Evolutionary conservation across 2,329 filamentous ascomycete species (phyloP), one percentile per base, ranked within the genome.

Genomic region (Cryoendolithus antarcticus): DNA sequence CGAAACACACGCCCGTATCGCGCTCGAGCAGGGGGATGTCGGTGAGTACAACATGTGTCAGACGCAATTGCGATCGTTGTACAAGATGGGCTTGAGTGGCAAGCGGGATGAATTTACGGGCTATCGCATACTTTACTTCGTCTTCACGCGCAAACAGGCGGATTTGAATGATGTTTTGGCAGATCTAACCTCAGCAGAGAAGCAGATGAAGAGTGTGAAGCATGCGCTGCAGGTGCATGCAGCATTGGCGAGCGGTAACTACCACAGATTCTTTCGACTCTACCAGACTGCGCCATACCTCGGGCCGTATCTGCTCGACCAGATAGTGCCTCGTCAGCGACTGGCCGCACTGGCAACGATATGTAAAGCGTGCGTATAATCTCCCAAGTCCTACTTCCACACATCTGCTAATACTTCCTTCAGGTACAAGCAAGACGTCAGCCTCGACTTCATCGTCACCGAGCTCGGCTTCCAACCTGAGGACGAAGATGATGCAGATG

Each of bases 31-130:
- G 74, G 86, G 84, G 66, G 91, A 98, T 71, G 77, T 96, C 70
- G 89, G 91, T 98, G 91, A 98, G 91, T 98, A 98, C 91, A 98
- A 98, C 71, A 91, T 98, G 74, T 98, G 91, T 66, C 91, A 98
- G 71, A 96, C 91, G 56, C 91, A 98, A 69, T 72, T 98, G 60
- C 85, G 86, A 63, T 86, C 82, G 49, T 70, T 98, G 56, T 96
- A 98, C 66, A 76, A 77, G 62, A 76, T 85, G 67, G 82, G 84
- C 51, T 69, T 94, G 60, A 85, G 85, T 58, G 91, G 89, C 55
- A 86, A 88, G 63, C 78, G 84, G 58, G 80, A 84, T 67, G 91
- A 98, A 65, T 98, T 98, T 68, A 91, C 91, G 75, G 91, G 89
- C 49, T 98, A 98, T 72, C 89, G 91, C 75, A 95, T 98, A 66